Evolutionary conservation across 495 filamentous ascomycete genomes (phyloP), one percentile per base, ranked within the genome.

Genomic region (Cercophora samala): DNA sequence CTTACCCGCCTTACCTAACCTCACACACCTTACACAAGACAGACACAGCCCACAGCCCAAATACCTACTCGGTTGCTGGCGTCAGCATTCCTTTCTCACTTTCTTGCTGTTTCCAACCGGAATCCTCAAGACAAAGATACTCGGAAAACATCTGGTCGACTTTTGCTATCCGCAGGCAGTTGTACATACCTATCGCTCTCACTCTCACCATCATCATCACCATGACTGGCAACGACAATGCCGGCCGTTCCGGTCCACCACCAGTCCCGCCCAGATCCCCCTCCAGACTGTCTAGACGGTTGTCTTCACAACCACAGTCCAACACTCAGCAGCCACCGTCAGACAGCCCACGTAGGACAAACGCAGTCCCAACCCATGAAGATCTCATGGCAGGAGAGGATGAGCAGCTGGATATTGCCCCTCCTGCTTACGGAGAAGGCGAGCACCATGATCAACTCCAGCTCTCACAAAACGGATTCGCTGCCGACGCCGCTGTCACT

Each of bases 361-460:
- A 72, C 62, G 63, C 69, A 2, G 67, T 72, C 24, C 67, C 70
- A 11, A 66, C 70, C 22, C 62, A 65, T 18, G 73, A 75, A 24
- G 74, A 73, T 25, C 62, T 73, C 46, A 11, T 46, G 37, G 37
- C 37, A 46, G 37, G 37, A 8, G 68, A 75, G 0, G 74, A 73
- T 42, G 63, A 73, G 5, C 71, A 74, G 58, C 67, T 69, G 37
- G 75, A 80, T 5, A 74, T 77, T 8, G 71, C 77, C 13, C 81
- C 77, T 4, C 81, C 81, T 1, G 78, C 81, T 21, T 83, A 83
- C 63, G 81, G 81, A 66, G 79, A 82, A 18, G 81, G 81, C 65
- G 79, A 82, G 17, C 66, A 72, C 15, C 74, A 75, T 62, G 77
- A 82, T 66, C 77, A 80, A 63, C 71, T 84, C n/a, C 76, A 79